Conservation (phyloP, 352 stramenopile genomes). For the Thalassiosira allenii region DNA sequence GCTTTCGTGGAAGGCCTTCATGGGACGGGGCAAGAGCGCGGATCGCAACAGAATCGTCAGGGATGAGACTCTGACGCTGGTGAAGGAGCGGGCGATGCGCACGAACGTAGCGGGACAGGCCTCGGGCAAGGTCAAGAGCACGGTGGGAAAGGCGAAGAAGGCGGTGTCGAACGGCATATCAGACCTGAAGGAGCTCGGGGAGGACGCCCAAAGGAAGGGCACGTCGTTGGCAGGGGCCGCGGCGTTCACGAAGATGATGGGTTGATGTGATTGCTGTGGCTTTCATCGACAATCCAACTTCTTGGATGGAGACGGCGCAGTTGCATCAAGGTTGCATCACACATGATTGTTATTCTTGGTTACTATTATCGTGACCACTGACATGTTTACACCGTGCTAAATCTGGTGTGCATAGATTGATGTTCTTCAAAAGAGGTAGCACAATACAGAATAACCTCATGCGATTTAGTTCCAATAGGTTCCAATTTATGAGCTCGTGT, state of each 20-base stretch:
- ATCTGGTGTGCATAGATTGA: too few species aligned
- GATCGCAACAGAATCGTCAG: constrained; percentile 42
- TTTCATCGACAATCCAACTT: too few species aligned
- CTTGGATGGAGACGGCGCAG: too few species aligned
- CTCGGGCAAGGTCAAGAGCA: constrained; percentile 11
- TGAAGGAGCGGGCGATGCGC: constrained; percentile 34
- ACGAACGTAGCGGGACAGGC: constrained; percentile 16
- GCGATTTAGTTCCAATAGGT: too few species aligned
- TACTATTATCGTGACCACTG: too few species aligned
- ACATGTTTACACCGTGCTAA: too few species aligned
- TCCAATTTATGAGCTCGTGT: too few species aligned
- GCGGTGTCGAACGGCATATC: constrained; percentile 8
- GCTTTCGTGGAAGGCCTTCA: constrained; percentile 47
- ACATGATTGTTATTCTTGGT: too few species aligned
- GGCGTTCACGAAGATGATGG: constrained; percentile 12
- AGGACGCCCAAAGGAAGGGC: constrained; percentile 29
- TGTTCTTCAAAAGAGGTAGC: too few species aligned
- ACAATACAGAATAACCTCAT: too few species aligned
- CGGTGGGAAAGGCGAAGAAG: constrained; percentile 28
- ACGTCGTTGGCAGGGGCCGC: constrained; percentile 20
- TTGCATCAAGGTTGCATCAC: too few species aligned
- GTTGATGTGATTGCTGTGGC: constrained; percentile 1
- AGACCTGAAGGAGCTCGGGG: constrained; percentile 22
- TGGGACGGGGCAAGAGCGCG: constrained; percentile 21
- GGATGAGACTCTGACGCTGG: constrained; percentile 38